phyloP scores from a whole-genome alignment of 2,329 filamentous ascomycete genomes.

The Colletotrichum sp. region DNA sequence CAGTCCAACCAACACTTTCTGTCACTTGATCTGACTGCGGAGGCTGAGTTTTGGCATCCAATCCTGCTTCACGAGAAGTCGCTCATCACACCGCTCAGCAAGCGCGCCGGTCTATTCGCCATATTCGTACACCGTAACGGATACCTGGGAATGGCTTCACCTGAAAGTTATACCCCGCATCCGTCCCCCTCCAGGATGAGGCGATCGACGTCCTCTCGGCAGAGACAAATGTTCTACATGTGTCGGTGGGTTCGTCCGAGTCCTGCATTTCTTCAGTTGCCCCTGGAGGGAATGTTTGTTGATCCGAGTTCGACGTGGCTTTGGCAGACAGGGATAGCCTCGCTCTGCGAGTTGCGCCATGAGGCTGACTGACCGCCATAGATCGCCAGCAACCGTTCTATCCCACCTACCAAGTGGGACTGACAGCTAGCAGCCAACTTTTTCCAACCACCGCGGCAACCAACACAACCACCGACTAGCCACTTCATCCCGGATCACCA shows the following conservation, averaged over 20 bases:
- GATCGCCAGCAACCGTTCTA: conserved; percentile 17
- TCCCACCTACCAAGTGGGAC: conserved; percentile 13
- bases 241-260: neutral
- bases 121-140: neutral
- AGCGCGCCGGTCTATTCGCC: neutral
- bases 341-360: neutral
- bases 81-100: conserved; percentile 14
- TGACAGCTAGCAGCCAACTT: conserved; percentile 10
- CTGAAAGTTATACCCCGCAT: neutral
- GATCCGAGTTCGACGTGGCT: conserved; percentile 16
- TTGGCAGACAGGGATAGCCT: conserved; percentile 25
- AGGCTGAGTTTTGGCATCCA: neutral
- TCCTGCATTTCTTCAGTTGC: conserved; percentile 18
- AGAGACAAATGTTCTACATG: neutral
- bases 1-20: neutral
- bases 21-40: neutral
- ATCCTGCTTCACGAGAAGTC: neutral
- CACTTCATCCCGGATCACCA: neutral
- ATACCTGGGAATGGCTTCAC: conserved; percentile 11
- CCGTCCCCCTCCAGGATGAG: neutral
- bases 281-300: conserved; percentile 8
- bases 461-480: neutral
- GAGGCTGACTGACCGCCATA: conserved; percentile 26
- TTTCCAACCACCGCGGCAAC: neutral
- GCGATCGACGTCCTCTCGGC: neutral